Conservation (phyloP, 768 basidiomycete species). For the Podaxis rugospora region DNA sequence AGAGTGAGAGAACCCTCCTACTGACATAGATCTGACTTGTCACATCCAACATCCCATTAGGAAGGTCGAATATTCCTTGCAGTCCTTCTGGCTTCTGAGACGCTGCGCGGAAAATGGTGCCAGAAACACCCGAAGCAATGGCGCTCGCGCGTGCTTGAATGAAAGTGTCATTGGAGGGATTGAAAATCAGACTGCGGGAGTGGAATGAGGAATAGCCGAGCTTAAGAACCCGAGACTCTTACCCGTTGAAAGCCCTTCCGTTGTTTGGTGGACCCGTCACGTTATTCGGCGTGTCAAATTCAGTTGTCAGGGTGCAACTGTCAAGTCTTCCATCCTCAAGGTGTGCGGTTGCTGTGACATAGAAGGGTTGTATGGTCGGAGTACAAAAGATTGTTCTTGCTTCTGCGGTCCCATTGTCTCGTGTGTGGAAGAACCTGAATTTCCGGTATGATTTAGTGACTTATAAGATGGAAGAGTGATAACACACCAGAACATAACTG, state of each 20-base stretch:
- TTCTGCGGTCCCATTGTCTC: slow-evolving; percentile 27
- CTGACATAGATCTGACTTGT: slow-evolving; percentile 51
- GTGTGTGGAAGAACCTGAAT: slow-evolving; percentile 36
- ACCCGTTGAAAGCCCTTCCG: slow-evolving; percentile 61
- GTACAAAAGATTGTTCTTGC: slow-evolving; percentile 54
- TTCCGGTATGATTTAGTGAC: background rate
- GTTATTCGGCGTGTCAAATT: slow-evolving; percentile 39
- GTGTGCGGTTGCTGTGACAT: slow-evolving; percentile 38
- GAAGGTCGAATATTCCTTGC: slow-evolving; percentile 40
- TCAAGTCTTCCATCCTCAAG: slow-evolving; percentile 38
- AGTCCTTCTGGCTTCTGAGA: slow-evolving; percentile 34
- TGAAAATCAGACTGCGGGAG: slow-evolving; percentile 37
- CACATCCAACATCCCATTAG: slow-evolving; percentile 48
- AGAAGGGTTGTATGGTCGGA: slow-evolving; percentile 41
- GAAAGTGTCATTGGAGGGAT: slow-evolving; percentile 35
- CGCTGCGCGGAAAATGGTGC: slow-evolving; percentile 55
- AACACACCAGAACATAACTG: slow-evolving; percentile 65
- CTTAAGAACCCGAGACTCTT: slow-evolving; percentile 10
- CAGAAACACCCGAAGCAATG: slow-evolving; percentile 49
- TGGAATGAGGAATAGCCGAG: background rate
- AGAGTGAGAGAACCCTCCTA: slow-evolving; percentile 6
- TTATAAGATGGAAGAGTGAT: background rate
- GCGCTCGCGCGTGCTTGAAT: slow-evolving; percentile 47
- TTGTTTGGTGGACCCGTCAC: slow-evolving; percentile 42
- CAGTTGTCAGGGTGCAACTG: slow-evolving; percentile 27